Conservation (phyloP, 768 basidiomycete genomes). For the Heimioporus sp. region DNA sequence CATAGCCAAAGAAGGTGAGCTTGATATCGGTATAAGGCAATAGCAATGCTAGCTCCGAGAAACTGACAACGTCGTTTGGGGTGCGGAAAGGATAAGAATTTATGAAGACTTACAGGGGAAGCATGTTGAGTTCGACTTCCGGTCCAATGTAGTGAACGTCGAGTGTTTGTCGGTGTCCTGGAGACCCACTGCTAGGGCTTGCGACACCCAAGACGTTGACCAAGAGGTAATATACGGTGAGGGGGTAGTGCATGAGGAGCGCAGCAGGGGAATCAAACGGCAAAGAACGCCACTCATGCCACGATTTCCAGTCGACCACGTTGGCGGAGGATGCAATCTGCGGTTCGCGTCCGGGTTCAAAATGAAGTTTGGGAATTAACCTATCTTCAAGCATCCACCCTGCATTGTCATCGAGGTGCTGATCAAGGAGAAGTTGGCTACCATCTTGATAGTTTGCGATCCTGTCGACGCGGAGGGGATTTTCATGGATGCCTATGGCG, state of each 20-base stretch:
- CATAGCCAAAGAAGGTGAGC: not conserved
- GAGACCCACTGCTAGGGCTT: slow-evolving; percentile 19
- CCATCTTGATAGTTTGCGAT: slow-evolving; percentile 31
- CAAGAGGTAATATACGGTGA: slow-evolving; percentile 40
- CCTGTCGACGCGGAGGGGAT: slow-evolving; percentile 6
- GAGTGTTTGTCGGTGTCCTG: slow-evolving; percentile 26
- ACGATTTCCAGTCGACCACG: slow-evolving; percentile 41
- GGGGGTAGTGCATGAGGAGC: slow-evolving; percentile 43
- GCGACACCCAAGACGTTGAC: slow-evolving; percentile 34
- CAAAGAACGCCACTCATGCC: slow-evolving; percentile 45
- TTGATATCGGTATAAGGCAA: slow-evolving; percentile 45
- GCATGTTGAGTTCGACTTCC: slow-evolving; percentile 39
- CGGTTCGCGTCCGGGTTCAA: slow-evolving; percentile 26
- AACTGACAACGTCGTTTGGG: slow-evolving; percentile 27
- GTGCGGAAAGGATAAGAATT: not conserved
- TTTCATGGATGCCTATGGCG: slow-evolving; percentile 4
- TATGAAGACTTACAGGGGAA: slow-evolving; percentile 36
- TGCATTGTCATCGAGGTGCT: slow-evolving; percentile 30
- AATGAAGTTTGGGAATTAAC: slow-evolving; percentile 33
- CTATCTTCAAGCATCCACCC: slow-evolving; percentile 29
- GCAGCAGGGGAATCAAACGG: slow-evolving; percentile 42
- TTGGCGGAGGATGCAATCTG: slow-evolving; percentile 23
- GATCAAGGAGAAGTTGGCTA: slow-evolving; percentile 31
- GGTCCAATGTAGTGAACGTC: slow-evolving; percentile 38
- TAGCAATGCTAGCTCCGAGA: slow-evolving; percentile 45